Base-by-base conservation (phyloP, 768 basidiomycete species). In the Tylopilus subfusipes region DNA sequence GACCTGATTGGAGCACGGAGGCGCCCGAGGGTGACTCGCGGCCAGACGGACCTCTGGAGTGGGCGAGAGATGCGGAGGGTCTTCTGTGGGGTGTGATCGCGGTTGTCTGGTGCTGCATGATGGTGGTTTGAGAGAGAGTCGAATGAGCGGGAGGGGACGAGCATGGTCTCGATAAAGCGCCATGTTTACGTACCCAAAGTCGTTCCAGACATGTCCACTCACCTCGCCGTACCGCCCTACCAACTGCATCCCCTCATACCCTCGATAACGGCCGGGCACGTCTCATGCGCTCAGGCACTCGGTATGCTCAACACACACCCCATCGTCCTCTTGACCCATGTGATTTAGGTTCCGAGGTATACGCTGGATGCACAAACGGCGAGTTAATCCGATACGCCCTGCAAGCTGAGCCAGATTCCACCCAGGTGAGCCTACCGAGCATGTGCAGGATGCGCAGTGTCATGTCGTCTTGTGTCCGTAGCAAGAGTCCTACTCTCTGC, bases 281-380 rank as follows among this genome's bases (percentile, higher is more conserved):
- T 73, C 46, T 63, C 67, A 22, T 81, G 82, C 61, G 77, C 79
- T 3, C 83, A 85, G 63, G 85, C 84, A 12, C 67, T 82, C 59
- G 83, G 84, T 83, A 55, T 48, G 74, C 61, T 3, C 21, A 27
- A 4, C 2, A 25, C 29, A 30, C 2, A 33, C 5, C 16, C 1
- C 27, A 4, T 46, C 6, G 21, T 44, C 52, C 5, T 25, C 33
- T 42, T 58, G 5, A 57, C 54, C 53, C 52, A 48, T 48, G 19
- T 19, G n/a, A 22, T 36, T 18, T 49, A 91, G 90, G 86, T 30
- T 84, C 85, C 39, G 93, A 97, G 63, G 81, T 96, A 24, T 95
- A 93, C 60, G 80, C 92, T 13, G 94, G 93, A 13, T 88, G 88
- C 56, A 83, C 85, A 21, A 91, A 93, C 55, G 93, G 94, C 21